Base-by-base conservation (phyloP, 1,284 basidiomycete genomes). In the Mixia osmundae region DNA sequence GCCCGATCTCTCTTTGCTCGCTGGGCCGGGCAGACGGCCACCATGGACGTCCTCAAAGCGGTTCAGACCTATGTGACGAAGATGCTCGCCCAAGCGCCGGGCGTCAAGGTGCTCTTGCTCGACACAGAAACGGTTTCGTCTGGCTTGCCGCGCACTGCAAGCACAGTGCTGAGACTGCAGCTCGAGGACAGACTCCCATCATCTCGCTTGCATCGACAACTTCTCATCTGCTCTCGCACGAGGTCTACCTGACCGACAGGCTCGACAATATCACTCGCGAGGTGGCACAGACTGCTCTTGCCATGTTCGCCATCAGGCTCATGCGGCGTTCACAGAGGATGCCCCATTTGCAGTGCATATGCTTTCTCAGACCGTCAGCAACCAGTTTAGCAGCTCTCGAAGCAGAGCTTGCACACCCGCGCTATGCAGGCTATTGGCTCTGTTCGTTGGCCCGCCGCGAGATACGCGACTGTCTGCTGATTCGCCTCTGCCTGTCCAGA, bases 81-180 rank as follows among this genome's bases (percentile, higher is more conserved):
- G 62, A 67, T 95, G 64, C 69, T 94, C 42, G 72, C 74, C 21
- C 72, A 72, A 39, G 78, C 85, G 33, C 63, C 68, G 6, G 71
- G 80, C 5, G 95, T 99, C 76, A 99, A 97, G 59, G 85, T 95
- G n/a, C 66, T 99, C 29, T 67, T 99, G 22, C 70, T 99, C 19
- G 91, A 99, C 56, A 67, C 72, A 18, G 80, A 94, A 54, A 97
- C 89, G n/a, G 83, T 87, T 51, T 40, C 72, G 15, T 26, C 11
- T 24, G 15, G 10, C 25, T 33, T 25, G 6, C 27, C 26, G 11
- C 20, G 20, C 15, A 15, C 28, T 12, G 4, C n/a, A 2, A 15
- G 6, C 20, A 5, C 5, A 21, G 6, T 19, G 12, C n/a, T 8
- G 15, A 5, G 20, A 18, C 20, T 9, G 26, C 18, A 23, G 11